Base-by-base conservation (phyloP, 2,329 filamentous ascomycete species). In the Epichloe sibirici region DNA sequence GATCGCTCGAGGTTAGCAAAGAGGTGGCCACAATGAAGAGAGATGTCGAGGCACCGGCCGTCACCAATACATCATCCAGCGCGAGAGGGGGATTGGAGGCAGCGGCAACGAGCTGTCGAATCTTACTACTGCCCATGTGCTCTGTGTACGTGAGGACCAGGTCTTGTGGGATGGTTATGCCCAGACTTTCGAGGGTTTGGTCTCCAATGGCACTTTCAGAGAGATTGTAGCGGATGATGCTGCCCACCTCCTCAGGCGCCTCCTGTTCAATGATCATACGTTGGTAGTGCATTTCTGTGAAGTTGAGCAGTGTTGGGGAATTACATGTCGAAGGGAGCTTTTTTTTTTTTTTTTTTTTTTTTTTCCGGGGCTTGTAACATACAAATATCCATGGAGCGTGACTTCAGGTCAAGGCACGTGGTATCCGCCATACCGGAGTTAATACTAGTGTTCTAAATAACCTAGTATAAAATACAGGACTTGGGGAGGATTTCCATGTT, bases 191-290 rank as follows among this genome's bases (percentile, higher is more conserved):
- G 1, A 62, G 42, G n/a, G 51, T 59, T 45, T 59, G 58, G 39
- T 61, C 59, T 5, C 57, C 48, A 43, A 62, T 54, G 38, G 57
- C 56, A 44, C 58, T 62, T 43, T 62, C 61, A 3, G 59, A 59
- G 7, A 62, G 54, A 37, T 61, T 62, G 51, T 57, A 57, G 23
- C 57, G 56, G 53, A 62, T 61, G 28, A 52, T 52, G 51, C 52
- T 52, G 7, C 60, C 59, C 15, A 57, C 56, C 48, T 62, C 60
- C 38, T 62, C 60, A 0, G 58, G 59, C 1, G 58, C 58, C 38
- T 61, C 60, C 12, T 57, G 57, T 48, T 62, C 59, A 48, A 62
- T 61, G 21, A 57, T 45, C 57, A 61, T 62, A 25, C 60, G 60
- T 45, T 51, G 39, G 42, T 61, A 61, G 43, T 60, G 57, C 60